Evolutionary conservation across 129 eudicot genomes (phyloP).

Genomic region (Tagetes patula): DNA sequence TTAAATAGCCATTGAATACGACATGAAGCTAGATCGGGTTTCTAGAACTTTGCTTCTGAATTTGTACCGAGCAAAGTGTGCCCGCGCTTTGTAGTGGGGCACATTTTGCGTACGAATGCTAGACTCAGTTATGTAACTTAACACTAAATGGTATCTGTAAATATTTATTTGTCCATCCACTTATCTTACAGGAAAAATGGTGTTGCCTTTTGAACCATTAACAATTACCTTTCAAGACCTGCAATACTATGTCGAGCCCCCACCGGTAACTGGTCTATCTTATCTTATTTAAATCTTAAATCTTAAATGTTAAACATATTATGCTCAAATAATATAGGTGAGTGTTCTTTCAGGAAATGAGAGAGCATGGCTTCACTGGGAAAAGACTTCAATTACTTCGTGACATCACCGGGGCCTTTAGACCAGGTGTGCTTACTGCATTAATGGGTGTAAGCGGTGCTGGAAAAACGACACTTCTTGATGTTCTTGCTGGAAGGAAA

Average conservation of each 20-base stretch:
- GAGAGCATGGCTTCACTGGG: slow-evolving; percentile 52
- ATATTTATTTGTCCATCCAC: not conserved
- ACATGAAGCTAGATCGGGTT: too few species aligned
- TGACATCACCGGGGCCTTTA: slow-evolving; percentile 66
- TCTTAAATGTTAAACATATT: not conserved
- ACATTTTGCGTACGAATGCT: not conserved
- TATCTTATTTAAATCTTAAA: not conserved
- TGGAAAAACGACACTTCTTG: slow-evolving; percentile 91
- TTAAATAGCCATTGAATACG: too few species aligned
- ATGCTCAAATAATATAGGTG: not conserved
- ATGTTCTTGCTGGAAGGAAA: slow-evolving; percentile 85
- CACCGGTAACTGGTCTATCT: slow-evolving; percentile 42
- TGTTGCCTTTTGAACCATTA: slow-evolving; percentile 67
- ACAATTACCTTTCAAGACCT: slow-evolving; percentile 62
- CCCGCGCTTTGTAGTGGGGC: too few species aligned
- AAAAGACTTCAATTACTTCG: slow-evolving; percentile 63
- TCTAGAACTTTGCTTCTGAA: too few species aligned
- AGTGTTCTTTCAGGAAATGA: slow-evolving; percentile 54
- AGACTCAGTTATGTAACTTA: not conserved
- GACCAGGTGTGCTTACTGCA: slow-evolving; percentile 87
- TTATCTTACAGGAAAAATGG: slow-evolving; percentile 56
- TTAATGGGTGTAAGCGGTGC: slow-evolving; percentile 91
- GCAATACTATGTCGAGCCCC: slow-evolving; percentile 70
- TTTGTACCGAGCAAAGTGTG: too few species aligned
- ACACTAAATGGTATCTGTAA: slow-evolving; percentile 1